Conservation (phyloP, 306 rosid genomes). For the Mucuna pruriens region DNA sequence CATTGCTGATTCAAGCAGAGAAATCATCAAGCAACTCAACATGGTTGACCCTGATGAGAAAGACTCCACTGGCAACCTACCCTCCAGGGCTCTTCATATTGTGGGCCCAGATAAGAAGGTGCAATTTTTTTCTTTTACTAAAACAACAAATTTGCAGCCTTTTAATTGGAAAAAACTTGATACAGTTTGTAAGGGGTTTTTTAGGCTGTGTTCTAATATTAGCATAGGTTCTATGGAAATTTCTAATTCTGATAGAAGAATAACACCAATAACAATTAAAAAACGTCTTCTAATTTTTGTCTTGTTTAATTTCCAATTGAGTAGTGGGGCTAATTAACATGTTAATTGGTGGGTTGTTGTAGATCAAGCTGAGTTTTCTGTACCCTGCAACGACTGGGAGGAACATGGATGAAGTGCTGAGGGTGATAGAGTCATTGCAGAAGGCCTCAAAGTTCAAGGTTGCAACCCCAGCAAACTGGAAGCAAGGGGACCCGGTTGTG, state of each 20-base stretch:
- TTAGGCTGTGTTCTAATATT: too few species aligned
- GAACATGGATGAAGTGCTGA: constrained; percentile 87
- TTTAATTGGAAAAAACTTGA: too few species aligned
- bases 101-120: constrained; percentile 80
- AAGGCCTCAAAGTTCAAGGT: constrained; percentile 62
- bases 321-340: background rate
- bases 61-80: constrained; percentile 60
- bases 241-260: too few species aligned
- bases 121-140: background rate
- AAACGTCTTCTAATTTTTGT: too few species aligned
- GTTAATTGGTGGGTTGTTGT: background rate
- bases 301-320: too few species aligned
- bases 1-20: constrained; percentile 62
- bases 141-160: too few species aligned
- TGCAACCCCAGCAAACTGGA: constrained; percentile 87
- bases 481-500: constrained; percentile 60
- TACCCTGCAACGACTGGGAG: constrained; percentile 84
- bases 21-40: constrained; percentile 78
- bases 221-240: too few species aligned
- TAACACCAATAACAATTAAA: too few species aligned
- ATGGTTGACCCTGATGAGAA: constrained; percentile 85
- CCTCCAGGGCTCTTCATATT: constrained; percentile 86
- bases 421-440: constrained; percentile 80
- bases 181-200: too few species aligned
- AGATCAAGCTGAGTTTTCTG: constrained; percentile 79